Evolutionary conservation across 179 eudicot species (phyloP).

Genomic region (Carnegiea gigantea): DNA sequence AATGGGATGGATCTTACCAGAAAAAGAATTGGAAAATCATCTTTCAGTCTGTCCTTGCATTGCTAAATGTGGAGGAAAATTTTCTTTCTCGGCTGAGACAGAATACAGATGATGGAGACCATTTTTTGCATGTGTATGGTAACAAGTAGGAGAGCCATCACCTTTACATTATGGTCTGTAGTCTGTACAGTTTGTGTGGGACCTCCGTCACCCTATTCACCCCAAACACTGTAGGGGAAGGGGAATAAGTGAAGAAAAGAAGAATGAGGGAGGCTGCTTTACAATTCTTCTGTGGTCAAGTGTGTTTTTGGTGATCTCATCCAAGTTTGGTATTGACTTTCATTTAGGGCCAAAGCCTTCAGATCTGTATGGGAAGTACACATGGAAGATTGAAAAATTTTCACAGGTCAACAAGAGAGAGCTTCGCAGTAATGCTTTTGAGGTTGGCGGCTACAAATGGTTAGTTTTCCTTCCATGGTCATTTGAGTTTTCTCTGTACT

Average conservation of each 20-base stretch:
- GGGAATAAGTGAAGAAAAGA: not conserved
- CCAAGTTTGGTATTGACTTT: not conserved
- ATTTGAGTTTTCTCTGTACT: not conserved
- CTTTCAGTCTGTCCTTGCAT: not conserved
- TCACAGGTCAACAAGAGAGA: constrained; percentile 93
- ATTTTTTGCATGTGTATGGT: not conserved
- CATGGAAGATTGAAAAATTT: constrained; percentile 93
- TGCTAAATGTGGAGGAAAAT: not conserved
- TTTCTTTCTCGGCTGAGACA: not conserved
- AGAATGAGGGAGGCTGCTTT: not conserved
- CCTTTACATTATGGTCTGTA: not conserved
- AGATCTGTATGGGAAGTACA: constrained; percentile 71
- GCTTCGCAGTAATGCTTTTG: constrained; percentile 85
- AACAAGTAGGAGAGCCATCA: not conserved
- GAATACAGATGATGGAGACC: not conserved
- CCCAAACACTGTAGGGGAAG: not conserved
- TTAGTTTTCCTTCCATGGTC: constrained; percentile 25
- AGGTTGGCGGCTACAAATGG: constrained; percentile 92
- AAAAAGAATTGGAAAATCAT: not conserved
- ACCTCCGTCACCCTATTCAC: not conserved
- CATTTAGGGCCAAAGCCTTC: constrained; percentile 77
- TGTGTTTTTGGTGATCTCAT: not conserved
- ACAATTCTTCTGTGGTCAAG: not conserved
- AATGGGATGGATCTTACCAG: not conserved
- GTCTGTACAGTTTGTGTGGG: not conserved